Evolutionary conservation across 73 alveolate genomes (phyloP), one percentile per base, ranked within the genome.

Genomic region (Tetrahymena malaccensis): DNA sequence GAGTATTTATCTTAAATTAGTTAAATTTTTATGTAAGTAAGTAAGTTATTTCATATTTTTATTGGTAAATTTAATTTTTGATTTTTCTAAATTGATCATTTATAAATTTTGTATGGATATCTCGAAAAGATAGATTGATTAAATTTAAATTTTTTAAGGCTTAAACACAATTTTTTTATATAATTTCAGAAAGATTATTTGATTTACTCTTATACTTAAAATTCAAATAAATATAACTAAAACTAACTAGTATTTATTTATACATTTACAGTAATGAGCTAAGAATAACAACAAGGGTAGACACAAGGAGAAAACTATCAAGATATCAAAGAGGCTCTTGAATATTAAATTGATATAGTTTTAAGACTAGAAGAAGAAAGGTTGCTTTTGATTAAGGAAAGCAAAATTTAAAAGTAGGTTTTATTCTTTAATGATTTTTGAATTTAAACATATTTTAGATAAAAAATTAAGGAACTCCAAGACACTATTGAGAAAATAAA

Each of bases 311-410:
- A 70, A 31, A 70, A 70, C 22, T 70, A 70, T n/a, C 37, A 70
- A 33, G 97, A 95, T 22, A 31, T 95, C 43, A 44, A 95, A 55
- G 97, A 95, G 34, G 97, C 97, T 85, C 94, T 95, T 56, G 97
- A 95, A 85, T 95, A 95, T 34, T 43, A 95, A 58, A 94, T 95
- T 4, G 97, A 95, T 95, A 94, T 95, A 4, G 97, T 95, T 34
- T 93, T 95, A 44, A 43, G 97, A 35, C 94, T 95, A 0, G 97
- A 95, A 56, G 97, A 95, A 50, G 97, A 95, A 55, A 44, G 97
- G 35, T 25, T 95, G 16, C 94, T 95, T 34, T 43, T 95, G n/a
- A 56, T 50, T 56, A 95, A 89, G 35, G 97, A 95, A 56, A 95
- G 93, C 93, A 85, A 85, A 34, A 22, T 95, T 35, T 38, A 95